These are phyloP conservation scores for Avicennia marina DNA, from an alignment of 257 asterid species.

Conservation along the genomic window DNA sequence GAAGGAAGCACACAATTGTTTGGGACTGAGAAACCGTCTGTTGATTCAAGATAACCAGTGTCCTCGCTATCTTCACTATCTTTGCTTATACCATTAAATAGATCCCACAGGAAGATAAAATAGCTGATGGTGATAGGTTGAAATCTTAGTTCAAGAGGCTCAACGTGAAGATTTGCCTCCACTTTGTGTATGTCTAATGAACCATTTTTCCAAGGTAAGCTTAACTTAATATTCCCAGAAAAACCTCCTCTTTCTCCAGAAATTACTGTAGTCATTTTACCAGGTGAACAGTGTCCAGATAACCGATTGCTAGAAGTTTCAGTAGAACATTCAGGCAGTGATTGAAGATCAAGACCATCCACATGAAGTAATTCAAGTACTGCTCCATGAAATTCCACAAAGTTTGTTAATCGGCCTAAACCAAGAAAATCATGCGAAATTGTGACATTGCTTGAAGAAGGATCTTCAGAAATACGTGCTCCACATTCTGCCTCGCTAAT, in stretches of 20 bases:
- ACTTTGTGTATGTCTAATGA: constrained; percentile 74
- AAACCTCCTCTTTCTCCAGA: constrained; percentile 76
- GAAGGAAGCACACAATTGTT: constrained; percentile 35
- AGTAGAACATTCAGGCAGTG: constrained; percentile 29
- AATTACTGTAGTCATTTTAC: constrained; percentile 47
- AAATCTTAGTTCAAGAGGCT: constrained; percentile 68
- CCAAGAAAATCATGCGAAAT: constrained; percentile 59
- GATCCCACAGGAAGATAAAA: constrained; percentile 60
- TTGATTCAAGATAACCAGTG: constrained; percentile 27
- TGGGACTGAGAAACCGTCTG: constrained; percentile 33
- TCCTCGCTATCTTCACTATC: constrained; percentile 35
- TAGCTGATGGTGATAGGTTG: constrained; percentile 66
- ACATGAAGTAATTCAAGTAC: constrained; percentile 65
- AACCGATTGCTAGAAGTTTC: constrained; percentile 41
- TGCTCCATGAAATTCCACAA: constrained; percentile 77
- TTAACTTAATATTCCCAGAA: constrained; percentile 73
- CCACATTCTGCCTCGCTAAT: constrained; percentile 84
- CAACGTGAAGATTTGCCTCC: constrained; percentile 78
- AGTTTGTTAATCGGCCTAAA: constrained; percentile 65
- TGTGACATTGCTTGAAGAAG: constrained; percentile 32
- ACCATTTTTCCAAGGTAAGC: constrained; percentile 96
- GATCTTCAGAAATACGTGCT: constrained; percentile 73
- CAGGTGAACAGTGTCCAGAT: constrained; percentile 43
- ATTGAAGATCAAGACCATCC: constrained; percentile 46
- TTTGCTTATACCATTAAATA: constrained; percentile 44